Percentiles rank a stretch among this genome's conserved stretches.
Conservation (phyloP, 495 filamentous ascomycete genomes). For the Penicillium cinerascens region DNA sequence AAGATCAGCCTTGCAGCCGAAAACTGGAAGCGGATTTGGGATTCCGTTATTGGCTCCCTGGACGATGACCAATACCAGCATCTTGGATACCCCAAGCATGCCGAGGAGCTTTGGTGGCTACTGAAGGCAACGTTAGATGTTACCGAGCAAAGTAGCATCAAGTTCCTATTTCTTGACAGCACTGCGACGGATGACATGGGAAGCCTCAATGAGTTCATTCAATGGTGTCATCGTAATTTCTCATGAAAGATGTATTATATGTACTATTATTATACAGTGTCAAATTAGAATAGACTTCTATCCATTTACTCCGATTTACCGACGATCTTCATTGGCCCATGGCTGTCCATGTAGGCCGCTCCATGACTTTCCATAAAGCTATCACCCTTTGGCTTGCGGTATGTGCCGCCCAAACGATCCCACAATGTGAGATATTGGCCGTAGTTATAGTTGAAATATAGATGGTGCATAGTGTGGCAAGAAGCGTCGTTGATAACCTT, state of each 20-base stretch:
- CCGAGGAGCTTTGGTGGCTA: slow-evolving; percentile 39
- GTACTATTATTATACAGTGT: slow-evolving; percentile 2
- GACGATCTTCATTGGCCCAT: not conserved
- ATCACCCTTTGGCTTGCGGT: slow-evolving; percentile 60
- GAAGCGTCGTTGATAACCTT: slow-evolving; percentile 87
- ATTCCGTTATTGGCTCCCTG: slow-evolving; percentile 14
- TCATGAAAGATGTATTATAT: slow-evolving; percentile 2
- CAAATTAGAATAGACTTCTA: not conserved
- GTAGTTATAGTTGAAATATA: slow-evolving; percentile 98
- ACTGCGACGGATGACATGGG: slow-evolving; percentile 36
- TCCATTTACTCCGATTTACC: not conserved
- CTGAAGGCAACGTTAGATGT: slow-evolving; percentile 30
- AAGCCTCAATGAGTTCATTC: slow-evolving; percentile 38
- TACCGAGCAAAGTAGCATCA: slow-evolving; percentile 9
- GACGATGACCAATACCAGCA: slow-evolving; percentile 25
- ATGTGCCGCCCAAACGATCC: slow-evolving; percentile 84
- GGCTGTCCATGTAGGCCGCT: not conserved
- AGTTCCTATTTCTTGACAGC: slow-evolving; percentile 30
- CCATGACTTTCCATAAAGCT: slow-evolving; percentile 12
- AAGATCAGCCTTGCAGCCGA: slow-evolving; percentile 29
- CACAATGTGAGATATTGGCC: slow-evolving; percentile 92
- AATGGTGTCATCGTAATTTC: slow-evolving; percentile 20
- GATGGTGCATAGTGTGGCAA: slow-evolving; percentile 92
- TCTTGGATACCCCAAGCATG: slow-evolving; percentile 39
- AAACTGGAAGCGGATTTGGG: slow-evolving; percentile 39